Conservation (phyloP, 2,329 filamentous ascomycete species). For the Tetracladium maxilliforme region DNA sequence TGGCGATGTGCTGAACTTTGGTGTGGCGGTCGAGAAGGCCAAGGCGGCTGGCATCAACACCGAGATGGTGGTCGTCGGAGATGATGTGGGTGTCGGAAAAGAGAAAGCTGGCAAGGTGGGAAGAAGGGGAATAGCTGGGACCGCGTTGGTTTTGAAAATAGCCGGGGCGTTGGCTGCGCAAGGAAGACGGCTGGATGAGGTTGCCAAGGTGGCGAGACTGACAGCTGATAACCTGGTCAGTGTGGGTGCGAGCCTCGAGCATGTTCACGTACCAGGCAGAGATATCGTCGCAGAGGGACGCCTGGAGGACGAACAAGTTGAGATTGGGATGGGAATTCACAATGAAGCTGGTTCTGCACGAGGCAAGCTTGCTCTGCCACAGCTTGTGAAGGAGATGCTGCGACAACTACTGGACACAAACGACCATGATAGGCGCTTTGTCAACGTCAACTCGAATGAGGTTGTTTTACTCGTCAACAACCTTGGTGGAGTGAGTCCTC, state of each 20-base stretch:
- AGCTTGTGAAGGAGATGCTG: conserved; percentile 46
- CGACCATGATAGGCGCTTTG: conserved; percentile 49
- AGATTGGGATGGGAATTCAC: conserved; percentile 61
- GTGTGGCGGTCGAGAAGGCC: conserved; percentile 85
- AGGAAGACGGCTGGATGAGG: conserved; percentile 53
- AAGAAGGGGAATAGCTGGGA: conserved; percentile 78
- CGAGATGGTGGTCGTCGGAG: conserved; percentile 83
- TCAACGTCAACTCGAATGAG: conserved; percentile 42
- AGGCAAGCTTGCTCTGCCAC: conserved; percentile 28
- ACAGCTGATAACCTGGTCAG: conserved; percentile 66
- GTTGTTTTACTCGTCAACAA: conserved; percentile 56
- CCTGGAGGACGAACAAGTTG: conserved; percentile 40
- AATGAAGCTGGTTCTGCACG: conserved; percentile 44
- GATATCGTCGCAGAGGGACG: conserved; percentile 37
- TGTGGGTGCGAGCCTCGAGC: conserved; percentile 72
- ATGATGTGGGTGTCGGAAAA: conserved; percentile 82
- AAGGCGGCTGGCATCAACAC: conserved; percentile 62
- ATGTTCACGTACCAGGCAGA: conserved; percentile 87
- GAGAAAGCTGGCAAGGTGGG: conserved; percentile 81
- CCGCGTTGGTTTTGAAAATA: conserved; percentile 84
- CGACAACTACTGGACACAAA: conserved; percentile 44
- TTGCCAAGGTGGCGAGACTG: conserved; percentile 56
- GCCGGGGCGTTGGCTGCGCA: conserved; percentile 66
- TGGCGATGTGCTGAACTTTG: conserved; percentile 81
- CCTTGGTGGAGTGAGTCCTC: conserved; percentile 49